phyloP scores from a whole-genome alignment of 345 rosid species.

The Angophora floribunda region DNA sequence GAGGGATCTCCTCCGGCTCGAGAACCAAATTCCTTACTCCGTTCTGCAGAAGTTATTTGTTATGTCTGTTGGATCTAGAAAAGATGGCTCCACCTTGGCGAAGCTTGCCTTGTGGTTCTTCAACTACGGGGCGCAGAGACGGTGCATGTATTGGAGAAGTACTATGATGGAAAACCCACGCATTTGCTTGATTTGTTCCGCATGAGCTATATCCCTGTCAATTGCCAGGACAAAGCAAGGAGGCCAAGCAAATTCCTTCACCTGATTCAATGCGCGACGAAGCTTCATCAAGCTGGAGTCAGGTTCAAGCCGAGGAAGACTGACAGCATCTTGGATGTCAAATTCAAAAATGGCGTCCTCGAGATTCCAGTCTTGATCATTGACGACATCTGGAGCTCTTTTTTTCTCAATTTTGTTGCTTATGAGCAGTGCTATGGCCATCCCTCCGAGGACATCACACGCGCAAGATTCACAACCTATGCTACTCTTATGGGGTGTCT shows the following conservation, averaged over 20 bases:
- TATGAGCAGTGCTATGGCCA: slow-evolving; percentile 64
- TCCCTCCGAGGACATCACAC: slow-evolving; percentile 35
- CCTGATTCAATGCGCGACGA: slow-evolving; percentile 44
- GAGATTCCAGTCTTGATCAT: slow-evolving; percentile 60
- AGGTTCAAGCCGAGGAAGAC: slow-evolving; percentile 15
- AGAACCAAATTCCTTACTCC: slow-evolving; percentile 67
- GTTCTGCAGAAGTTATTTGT: slow-evolving; percentile 48
- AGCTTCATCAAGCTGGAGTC: slow-evolving; percentile 46
- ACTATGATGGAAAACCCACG: slow-evolving; percentile 11
- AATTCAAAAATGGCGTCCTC: slow-evolving; percentile 43
- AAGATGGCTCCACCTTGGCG: slow-evolving; percentile 20
- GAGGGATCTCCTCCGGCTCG: slow-evolving; percentile 46
- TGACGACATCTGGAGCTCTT: slow-evolving; percentile 63
- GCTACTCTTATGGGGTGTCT: slow-evolving; percentile 56
- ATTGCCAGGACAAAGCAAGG: not conserved
- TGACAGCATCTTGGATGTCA: slow-evolving; percentile 42
- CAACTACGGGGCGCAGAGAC: slow-evolving; percentile 33
- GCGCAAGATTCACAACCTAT: slow-evolving; percentile 69
- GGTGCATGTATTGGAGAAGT: slow-evolving; percentile 11
- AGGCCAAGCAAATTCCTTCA: slow-evolving; percentile 14
- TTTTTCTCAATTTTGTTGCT: slow-evolving; percentile 62
- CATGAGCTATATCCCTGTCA: slow-evolving; percentile 30
- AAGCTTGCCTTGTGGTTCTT: slow-evolving; percentile 51
- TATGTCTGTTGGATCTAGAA: slow-evolving; percentile 14
- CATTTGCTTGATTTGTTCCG: slow-evolving; percentile 74